Evolutionary conservation across 345 rosid genomes (phyloP).

Genomic region (Salix koriyanagi): DNA sequence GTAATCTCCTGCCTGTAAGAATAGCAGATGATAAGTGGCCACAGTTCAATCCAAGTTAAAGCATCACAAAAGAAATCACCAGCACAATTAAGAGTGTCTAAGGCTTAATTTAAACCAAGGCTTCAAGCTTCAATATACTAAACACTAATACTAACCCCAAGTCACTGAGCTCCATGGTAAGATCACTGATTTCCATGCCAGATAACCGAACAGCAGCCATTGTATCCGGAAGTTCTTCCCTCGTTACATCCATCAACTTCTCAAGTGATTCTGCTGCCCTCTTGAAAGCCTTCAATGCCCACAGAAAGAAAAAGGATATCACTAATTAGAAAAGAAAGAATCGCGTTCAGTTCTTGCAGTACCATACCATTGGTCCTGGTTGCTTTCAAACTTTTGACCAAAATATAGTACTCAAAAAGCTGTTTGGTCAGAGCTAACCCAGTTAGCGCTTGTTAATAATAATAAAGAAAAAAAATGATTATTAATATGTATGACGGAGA

Average conservation of each 20-base stretch:
- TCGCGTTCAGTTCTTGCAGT: no score
- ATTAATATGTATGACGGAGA: no score
- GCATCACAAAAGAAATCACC: not conserved
- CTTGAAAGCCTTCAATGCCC: conserved; percentile 56
- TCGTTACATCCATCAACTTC: conserved; percentile 74
- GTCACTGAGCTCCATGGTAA: conserved; percentile 87
- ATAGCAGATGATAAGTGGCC: no score
- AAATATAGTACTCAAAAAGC: no score
- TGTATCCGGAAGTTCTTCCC: conserved; percentile 89
- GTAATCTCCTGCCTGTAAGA: conserved; percentile 64
- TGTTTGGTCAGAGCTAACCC: no score
- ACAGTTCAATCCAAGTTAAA: no score
- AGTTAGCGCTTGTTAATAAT: no score
- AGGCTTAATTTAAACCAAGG: no score
- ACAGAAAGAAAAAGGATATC: not conserved
- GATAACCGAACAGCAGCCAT: conserved; percentile 91
- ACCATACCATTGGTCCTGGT: no score
- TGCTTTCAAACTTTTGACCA: no score
- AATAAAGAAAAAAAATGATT: not conserved
- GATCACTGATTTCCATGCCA: conserved; percentile 93
- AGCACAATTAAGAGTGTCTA: not conserved
- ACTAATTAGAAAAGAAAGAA: no score
- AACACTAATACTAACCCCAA: conserved; percentile 49
- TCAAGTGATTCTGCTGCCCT: conserved; percentile 84
- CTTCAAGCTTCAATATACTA: no score